Percentiles rank a stretch among this genome's conserved stretches.
phyloP scores from a whole-genome alignment of 2,329 filamentous ascomycete genomes.

The Neoscytalidium dimidiatum region DNA sequence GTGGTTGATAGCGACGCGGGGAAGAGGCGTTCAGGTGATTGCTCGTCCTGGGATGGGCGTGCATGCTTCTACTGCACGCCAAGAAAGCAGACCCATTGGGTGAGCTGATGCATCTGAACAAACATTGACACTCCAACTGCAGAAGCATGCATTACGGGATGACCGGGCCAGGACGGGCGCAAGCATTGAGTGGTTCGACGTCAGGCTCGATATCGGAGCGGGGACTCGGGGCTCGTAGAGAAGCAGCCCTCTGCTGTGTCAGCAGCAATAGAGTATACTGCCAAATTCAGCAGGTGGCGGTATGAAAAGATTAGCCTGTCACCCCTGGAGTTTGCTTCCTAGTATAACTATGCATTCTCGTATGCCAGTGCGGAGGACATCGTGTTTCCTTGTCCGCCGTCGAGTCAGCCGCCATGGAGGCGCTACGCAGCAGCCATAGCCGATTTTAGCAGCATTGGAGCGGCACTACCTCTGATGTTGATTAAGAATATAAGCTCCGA shows the following conservation, averaged over 20 bases:
- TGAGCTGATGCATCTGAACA: not conserved
- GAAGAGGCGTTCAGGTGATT: not conserved
- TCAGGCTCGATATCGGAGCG: not conserved
- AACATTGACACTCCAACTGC: not conserved
- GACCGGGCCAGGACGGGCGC: not conserved
- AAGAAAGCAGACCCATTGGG: not conserved
- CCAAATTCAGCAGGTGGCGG: not conserved
- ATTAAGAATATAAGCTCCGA: not conserved
- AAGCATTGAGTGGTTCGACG: not conserved
- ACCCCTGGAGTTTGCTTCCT: not conserved
- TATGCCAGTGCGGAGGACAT: not conserved
- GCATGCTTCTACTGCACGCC: slow-evolving; percentile 12
- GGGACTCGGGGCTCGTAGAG: not conserved
- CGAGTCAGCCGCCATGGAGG: not conserved
- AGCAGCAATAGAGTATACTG: not conserved
- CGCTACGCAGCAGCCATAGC: not conserved
- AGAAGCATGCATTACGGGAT: not conserved
- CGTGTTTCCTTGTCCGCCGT: not conserved
- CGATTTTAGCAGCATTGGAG: not conserved
- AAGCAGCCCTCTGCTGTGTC: not conserved
- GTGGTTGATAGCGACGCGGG: not conserved
- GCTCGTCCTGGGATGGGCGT: not conserved
- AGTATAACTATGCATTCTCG: not conserved
- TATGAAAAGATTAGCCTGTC: not conserved
- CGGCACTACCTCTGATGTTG: not conserved